Conservation (phyloP, 106 monocot genomes). For the Xerophyta viscosa region DNA sequence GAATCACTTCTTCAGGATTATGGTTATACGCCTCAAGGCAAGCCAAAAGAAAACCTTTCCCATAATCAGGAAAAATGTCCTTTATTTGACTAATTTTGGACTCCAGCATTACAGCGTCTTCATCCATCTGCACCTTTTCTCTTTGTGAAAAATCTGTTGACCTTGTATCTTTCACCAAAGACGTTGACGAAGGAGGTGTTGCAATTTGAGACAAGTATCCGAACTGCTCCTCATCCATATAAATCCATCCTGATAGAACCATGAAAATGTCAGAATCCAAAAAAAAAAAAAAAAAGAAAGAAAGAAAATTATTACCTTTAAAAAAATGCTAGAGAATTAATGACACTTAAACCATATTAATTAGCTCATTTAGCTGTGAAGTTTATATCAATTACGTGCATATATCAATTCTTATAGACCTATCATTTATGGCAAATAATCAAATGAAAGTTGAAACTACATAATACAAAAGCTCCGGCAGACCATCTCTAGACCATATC, state of each 20-base stretch:
- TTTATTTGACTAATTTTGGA: constrained; percentile 95
- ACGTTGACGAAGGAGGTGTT: constrained; percentile 4
- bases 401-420: too few relatives aligned
- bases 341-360: too few relatives aligned
- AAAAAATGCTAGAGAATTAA: too few relatives aligned
- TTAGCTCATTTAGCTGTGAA: too few relatives aligned
- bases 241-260: constrained; percentile 58
- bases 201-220: constrained; percentile 31
- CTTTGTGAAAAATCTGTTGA: constrained; percentile 18
- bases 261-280: neutral
- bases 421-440: too few relatives aligned
- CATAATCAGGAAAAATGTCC: constrained; percentile 95
- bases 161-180: constrained; percentile 8
- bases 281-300: too few relatives aligned
- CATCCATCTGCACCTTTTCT: constrained; percentile 27
- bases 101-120: constrained; percentile 63
- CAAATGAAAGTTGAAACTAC: too few relatives aligned
- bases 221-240: constrained; percentile 47
- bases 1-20: constrained; percentile 84
- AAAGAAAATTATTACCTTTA: too few relatives aligned
- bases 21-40: constrained; percentile 86
- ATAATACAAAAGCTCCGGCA: too few relatives aligned
- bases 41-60: constrained; percentile 76
- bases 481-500: too few relatives aligned
- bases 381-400: too few relatives aligned